A percentile compares a stretch with the other conserved stretches of the same genome.
phyloP scores from a whole-genome alignment of 2,329 filamentous ascomycete genomes.

The Akanthomyces lecanii region DNA sequence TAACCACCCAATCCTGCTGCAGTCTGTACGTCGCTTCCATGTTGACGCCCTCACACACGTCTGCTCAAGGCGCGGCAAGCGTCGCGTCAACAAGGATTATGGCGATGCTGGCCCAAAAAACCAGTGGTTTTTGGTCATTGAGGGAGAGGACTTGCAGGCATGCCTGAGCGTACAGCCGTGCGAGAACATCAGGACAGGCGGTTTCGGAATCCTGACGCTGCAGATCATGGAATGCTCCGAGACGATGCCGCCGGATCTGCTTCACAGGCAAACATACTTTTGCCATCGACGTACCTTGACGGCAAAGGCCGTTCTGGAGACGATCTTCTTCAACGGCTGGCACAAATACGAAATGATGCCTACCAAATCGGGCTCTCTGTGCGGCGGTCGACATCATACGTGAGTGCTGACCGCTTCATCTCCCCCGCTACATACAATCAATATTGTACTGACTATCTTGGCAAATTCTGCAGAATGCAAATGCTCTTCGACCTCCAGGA shows the following conservation, averaged over 20 bases:
- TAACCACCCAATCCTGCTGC: background rate
- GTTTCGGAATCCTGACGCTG: background rate
- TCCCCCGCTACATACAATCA: background rate
- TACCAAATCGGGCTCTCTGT: background rate
- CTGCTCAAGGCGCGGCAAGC: background rate
- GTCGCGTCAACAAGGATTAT: background rate
- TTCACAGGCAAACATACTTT: background rate
- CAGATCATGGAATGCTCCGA: background rate
- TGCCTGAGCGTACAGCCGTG: conserved; percentile 4
- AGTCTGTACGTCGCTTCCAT: background rate
- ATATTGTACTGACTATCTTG: background rate
- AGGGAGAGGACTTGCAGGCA: background rate
- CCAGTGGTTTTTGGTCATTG: conserved; percentile 11
- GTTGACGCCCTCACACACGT: conserved; percentile 1
- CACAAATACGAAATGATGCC: conserved; percentile 6
- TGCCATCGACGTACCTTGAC: background rate
- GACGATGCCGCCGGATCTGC: background rate
- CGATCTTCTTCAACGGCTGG: background rate
- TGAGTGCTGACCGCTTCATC: background rate
- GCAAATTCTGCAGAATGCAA: background rate
- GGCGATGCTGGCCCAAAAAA: background rate
- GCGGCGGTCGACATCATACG: conserved; percentile 1
- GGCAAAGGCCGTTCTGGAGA: background rate
- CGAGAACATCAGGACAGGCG: conserved; percentile 1
- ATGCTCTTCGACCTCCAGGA: conserved; percentile 1